Conservation (phyloP, 768 basidiomycete genomes). For the Lanmaoa rubissima region DNA sequence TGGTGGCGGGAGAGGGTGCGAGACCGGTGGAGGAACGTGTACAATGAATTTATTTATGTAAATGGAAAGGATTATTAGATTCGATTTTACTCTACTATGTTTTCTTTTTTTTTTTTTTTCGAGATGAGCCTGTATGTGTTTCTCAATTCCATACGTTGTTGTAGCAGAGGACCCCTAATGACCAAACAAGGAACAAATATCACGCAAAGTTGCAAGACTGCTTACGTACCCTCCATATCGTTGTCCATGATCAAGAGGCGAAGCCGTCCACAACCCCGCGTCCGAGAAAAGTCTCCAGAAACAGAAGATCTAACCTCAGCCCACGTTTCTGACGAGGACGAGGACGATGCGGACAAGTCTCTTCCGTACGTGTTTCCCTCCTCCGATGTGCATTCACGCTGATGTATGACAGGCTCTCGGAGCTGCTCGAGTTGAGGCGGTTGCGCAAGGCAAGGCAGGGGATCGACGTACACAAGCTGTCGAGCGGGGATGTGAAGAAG, state of each 20-base stretch:
- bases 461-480: constrained; percentile 82
- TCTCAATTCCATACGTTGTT: neutral
- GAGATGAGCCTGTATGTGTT: neutral
- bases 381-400: neutral
- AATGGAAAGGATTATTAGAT: constrained; percentile 8
- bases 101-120: neutral
- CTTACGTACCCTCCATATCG: constrained; percentile 8
- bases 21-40: constrained; percentile 15
- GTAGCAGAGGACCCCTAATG: neutral
- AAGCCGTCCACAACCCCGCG: constrained; percentile 57
- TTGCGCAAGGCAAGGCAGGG: constrained; percentile 72
- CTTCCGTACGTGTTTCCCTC: constrained; percentile 45
- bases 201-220: neutral
- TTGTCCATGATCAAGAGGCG: constrained; percentile 70
- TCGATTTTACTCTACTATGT: neutral
- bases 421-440: constrained; percentile 82
- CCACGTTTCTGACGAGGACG: constrained; percentile 6
- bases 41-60: constrained; percentile 11
- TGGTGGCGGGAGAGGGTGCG: neutral
- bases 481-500: constrained; percentile 78
- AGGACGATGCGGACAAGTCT: constrained; percentile 38
- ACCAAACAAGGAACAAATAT: neutral
- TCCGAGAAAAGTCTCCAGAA: constrained; percentile 50
- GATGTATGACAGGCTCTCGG: constrained; percentile 55
- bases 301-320: constrained; percentile 11